These are phyloP conservation scores for Centella asiatica DNA, from an alignment of 129 eudicot species.

Conservation along the genomic window DNA sequence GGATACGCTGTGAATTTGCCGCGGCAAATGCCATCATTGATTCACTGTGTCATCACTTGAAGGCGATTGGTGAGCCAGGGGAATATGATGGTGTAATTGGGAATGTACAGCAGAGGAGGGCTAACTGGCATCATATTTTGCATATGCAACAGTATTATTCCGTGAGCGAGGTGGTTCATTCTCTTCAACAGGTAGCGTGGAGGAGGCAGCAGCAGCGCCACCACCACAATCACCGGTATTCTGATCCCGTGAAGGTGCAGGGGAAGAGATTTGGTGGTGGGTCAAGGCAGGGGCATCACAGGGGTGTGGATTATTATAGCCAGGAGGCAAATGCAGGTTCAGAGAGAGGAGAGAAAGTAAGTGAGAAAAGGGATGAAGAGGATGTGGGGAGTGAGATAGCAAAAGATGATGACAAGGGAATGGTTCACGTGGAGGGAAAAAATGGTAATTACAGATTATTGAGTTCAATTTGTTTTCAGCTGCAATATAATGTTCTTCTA, in stretches of 20 bases:
- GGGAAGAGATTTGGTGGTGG: slow-evolving; percentile 20
- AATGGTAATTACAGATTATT: slow-evolving; percentile 21
- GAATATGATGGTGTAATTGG: slow-evolving; percentile 74
- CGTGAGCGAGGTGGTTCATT: slow-evolving; percentile 50
- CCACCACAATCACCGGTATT: slow-evolving; percentile 21
- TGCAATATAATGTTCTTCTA: too few species aligned
- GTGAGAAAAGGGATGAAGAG: slow-evolving; percentile 23
- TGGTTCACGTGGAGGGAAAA: slow-evolving; percentile 22
- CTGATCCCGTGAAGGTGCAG: slow-evolving; percentile 38
- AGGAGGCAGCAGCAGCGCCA: slow-evolving; percentile 31
- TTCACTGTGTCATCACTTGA: slow-evolving; percentile 66
- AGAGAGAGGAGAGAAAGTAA: slow-evolving; percentile 14
- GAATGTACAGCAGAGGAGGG: slow-evolving; percentile 67
- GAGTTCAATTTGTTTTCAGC: too few species aligned
- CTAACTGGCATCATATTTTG: slow-evolving; percentile 66
- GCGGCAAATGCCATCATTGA: slow-evolving; percentile 87
- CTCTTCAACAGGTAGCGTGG: slow-evolving; percentile 51
- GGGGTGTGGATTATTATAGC: slow-evolving; percentile 8
- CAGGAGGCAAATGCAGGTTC: slow-evolving; percentile 10
- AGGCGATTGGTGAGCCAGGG: slow-evolving; percentile 41
- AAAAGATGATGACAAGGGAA: slow-evolving; percentile 24
- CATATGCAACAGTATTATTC: slow-evolving; percentile 86
- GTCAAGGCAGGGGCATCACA: slow-evolving; percentile 25
- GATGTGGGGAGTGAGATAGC: neutral
- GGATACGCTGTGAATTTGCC: slow-evolving; percentile 85